Evolutionary conservation across 2,329 filamentous ascomycete species (phyloP), one percentile per base, ranked within the genome.

Genomic region (Fusarium sp.): DNA sequence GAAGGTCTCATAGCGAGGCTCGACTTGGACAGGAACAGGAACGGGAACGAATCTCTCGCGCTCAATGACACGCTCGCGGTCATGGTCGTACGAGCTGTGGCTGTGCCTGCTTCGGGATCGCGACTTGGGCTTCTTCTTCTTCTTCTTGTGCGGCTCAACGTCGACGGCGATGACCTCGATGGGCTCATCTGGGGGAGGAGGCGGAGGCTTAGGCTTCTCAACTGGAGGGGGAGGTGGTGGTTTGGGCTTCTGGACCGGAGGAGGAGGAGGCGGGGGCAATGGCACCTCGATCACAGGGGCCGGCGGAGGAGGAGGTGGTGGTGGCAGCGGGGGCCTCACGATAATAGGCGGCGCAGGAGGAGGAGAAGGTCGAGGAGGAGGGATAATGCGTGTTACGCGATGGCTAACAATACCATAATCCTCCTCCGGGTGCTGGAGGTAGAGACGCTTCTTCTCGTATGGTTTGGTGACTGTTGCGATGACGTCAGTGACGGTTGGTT

Each of bases 51-150:
- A 69, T 52, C 80, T 79, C 73, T 88, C 86, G 26, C 85, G 81
- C 77, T 88, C 85, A 63, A 88, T 81, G 72, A 84, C 81, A 50
- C 86, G 79, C 73, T 88, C 85, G 34, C 78, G 78, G 45, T 85
- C 81, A 15, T 78, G 73, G 33, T 72, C 68, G 33, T 66, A 66
- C 14, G 67, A 73, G 40, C 67, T 73, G 55, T 72, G 72, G 63
- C 73, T 73, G 63, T 75, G 76, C 14, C 75, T 73, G 62, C 75
- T 77, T 54, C 75, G 74, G 45, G 74, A 76, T 38, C 75, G 75
- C 51, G 74, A 75, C 64, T 76, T 75, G 59, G 71, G 67, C 58
- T 71, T 75, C 58, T 72, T 75, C 64, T 72, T 75, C 64, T 71
- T 75, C 54, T 72, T 75, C 53, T 63, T 66, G 59, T 71, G 66